phyloP scores from a whole-genome alignment of 1,139 yeast species.

The Suhomyces panamericanus region DNA sequence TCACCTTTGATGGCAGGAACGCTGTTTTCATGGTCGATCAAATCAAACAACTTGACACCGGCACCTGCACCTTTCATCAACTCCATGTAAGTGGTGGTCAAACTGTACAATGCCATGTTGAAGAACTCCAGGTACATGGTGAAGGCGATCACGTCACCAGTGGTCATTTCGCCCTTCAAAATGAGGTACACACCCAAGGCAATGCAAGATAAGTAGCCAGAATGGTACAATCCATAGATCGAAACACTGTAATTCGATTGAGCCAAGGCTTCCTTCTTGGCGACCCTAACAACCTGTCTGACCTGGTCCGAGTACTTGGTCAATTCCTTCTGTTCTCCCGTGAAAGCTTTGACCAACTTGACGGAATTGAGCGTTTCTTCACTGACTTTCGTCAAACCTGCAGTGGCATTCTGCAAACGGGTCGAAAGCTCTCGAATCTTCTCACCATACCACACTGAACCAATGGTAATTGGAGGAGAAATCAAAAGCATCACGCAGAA shows the following conservation, averaged over 20 bases:
- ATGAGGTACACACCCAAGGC: constrained; percentile 48
- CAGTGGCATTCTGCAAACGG: constrained; percentile 47
- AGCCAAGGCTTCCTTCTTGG: constrained; percentile 49
- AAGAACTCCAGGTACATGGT: constrained; percentile 53
- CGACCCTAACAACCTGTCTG: constrained; percentile 44
- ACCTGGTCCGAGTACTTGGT: constrained; percentile 42
- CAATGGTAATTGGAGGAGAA: constrained; percentile 55
- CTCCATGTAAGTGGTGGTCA: constrained; percentile 54
- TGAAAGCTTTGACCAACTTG: constrained; percentile 47
- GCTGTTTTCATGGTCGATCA: constrained; percentile 45
- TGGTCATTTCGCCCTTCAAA: constrained; percentile 43
- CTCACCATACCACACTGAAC: constrained; percentile 52
- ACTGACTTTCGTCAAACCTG: constrained; percentile 47
- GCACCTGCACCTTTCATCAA: constrained; percentile 60
- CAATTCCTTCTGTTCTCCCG: constrained; percentile 47
- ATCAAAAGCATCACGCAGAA: constrained; percentile 53
- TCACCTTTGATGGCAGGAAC: constrained; percentile 46
- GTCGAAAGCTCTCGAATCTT: constrained; percentile 46
- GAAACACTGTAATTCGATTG: constrained; percentile 50
- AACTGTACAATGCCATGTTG: constrained; percentile 50
- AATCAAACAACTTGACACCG: constrained; percentile 47
- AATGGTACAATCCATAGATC: constrained; percentile 45
- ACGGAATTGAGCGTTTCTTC: constrained; percentile 50
- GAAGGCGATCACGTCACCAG: constrained; percentile 50
- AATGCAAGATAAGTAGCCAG: constrained; percentile 48